Evolutionary conservation across 78 protist genomes (phyloP), one percentile per base, ranked within the genome.

Genomic region (Diacronema lutheri): DNA sequence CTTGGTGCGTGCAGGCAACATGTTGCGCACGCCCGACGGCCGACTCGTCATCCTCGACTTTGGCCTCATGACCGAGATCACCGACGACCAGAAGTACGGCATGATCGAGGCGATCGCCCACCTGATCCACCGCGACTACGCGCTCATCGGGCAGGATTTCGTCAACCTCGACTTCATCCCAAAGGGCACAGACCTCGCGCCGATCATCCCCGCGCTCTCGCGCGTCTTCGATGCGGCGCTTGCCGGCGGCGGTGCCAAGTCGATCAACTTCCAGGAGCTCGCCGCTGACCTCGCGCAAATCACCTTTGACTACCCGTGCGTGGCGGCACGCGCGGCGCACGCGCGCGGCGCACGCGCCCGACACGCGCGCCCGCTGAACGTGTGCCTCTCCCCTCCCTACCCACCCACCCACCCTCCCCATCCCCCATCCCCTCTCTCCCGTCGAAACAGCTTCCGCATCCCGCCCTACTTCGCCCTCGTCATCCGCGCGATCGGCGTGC

Each of bases 101-200:
- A 83, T 68, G 79, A 65, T 83, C 56, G 86, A 83, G 80, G 86
- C 86, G 58, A 83, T 83, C 77, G 79, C 86, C 14, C 86, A 83
- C 38, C 55, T 83, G 11, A 57, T 83, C 71, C 26, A 83, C 79
- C 80, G 86, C 55, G 86, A 83, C 68, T 83, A 83, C 66, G 71
- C 40, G 65, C 31, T 1, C 37, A 68, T 83, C n/a, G 74, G 60
- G 13, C 40, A 83, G 38, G 86, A 83, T 69, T 83, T 83, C 46
- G 80, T 68, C 61, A 26, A 26, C 16, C 79, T 83, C 68, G 86
- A 83, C 12, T 83, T 83, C 66, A 65, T 83, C 68, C 86, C 86
- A 21, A 23, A 33, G 19, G 86, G 60, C 44, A 58, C 58, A 23
- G 83, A 78, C 83, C 31, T 60, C 20, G 2, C 4, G 44, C 71